A percentile compares a stretch with the other conserved stretches of the same genome.
phyloP scores from a whole-genome alignment of 2,329 filamentous ascomycete species.

The Rhynchosporium graminicola region DNA sequence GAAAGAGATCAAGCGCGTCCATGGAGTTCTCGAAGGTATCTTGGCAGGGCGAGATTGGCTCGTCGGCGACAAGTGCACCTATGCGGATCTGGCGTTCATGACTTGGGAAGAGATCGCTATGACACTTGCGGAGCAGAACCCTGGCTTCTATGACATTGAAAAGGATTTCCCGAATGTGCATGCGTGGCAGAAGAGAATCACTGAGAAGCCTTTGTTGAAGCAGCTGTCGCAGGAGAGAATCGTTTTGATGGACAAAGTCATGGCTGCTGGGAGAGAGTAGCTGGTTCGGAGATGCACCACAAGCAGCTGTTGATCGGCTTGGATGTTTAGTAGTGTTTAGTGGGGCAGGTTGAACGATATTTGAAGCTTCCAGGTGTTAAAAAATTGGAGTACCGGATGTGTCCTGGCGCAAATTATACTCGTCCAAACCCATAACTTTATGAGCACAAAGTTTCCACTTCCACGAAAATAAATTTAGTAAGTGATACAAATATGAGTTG shows the following conservation, averaged over 20 bases:
- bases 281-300: neutral
- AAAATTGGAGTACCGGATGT: too few relatives aligned
- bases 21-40: slow-evolving; percentile 46
- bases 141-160: slow-evolving; percentile 2
- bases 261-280: slow-evolving; percentile 7
- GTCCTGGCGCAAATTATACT: neutral
- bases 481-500: too few relatives aligned
- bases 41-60: slow-evolving; percentile 43
- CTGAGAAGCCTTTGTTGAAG: slow-evolving; percentile 4
- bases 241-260: neutral
- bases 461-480: too few relatives aligned
- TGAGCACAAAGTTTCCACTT: too few relatives aligned
- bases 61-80: slow-evolving; percentile 44
- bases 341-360: too few relatives aligned
- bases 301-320: neutral
- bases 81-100: slow-evolving; percentile 41
- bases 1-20: slow-evolving; percentile 43
- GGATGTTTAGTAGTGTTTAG: neutral
- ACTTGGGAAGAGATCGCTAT: slow-evolving; percentile 22
- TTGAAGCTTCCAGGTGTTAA: too few relatives aligned
- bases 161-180: slow-evolving; percentile 13
- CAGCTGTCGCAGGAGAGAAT: slow-evolving; percentile 11
- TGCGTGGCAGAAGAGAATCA: slow-evolving; percentile 12
- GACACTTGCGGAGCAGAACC: neutral
- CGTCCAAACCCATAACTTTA: too few relatives aligned